Conservation (phyloP, 2,329 filamentous ascomycete genomes). For the Plenodomus lindquistii region DNA sequence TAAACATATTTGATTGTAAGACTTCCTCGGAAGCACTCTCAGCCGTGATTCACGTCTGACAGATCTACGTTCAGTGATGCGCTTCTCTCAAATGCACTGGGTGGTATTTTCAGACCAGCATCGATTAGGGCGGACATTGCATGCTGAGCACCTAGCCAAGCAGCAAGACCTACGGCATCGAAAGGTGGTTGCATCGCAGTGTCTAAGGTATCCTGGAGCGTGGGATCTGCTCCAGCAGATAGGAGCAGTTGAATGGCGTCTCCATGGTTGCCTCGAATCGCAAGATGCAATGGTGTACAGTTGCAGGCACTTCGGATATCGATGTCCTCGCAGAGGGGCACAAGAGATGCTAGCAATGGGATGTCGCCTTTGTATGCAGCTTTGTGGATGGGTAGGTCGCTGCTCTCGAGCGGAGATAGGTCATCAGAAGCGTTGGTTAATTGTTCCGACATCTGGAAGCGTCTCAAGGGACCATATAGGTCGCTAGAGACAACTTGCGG, state of each 20-base stretch:
- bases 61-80: too few species aligned
- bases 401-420: too few species aligned
- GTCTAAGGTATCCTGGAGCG: slow-evolving; percentile 1
- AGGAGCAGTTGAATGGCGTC: slow-evolving; percentile 4
- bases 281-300: slow-evolving; percentile 6
- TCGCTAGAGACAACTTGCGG: too few species aligned
- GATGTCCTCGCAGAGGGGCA: slow-evolving; percentile 1
- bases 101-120: neutral
- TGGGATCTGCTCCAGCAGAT: slow-evolving; percentile 5
- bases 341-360: neutral
- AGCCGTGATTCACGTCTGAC: too few species aligned
- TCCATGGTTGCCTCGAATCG: slow-evolving; percentile 5
- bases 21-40: too few species aligned
- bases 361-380: slow-evolving; percentile 6
- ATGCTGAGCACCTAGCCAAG: slow-evolving; percentile 4
- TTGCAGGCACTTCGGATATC: neutral
- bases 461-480: too few species aligned
- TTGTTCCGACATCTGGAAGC: too few species aligned
- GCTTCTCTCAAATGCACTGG: neutral
- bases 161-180: slow-evolving; percentile 4
- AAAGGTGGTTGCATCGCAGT: neutral
- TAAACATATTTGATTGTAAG: too few species aligned
- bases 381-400: slow-evolving; percentile 5
- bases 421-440: too few species aligned
- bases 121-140: slow-evolving; percentile 3